These are phyloP conservation scores for Xylariaceae sp. DNA, from an alignment of 2,329 filamentous ascomycete species.

Conservation along the genomic window DNA sequence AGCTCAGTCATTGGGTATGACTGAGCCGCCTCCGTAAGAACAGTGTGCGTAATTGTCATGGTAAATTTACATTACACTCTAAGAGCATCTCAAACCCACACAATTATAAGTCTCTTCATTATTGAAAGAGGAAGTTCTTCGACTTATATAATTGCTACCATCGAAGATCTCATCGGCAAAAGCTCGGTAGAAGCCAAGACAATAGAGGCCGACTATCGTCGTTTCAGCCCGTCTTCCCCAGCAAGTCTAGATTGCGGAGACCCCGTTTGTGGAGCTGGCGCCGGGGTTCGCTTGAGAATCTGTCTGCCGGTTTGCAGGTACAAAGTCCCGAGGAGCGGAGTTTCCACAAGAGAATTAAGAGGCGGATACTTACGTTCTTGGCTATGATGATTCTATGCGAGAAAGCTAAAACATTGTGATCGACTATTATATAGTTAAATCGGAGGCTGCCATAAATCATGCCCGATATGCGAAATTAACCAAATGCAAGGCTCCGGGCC, in stretches of 20 bases:
- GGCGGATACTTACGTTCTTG: too few species aligned
- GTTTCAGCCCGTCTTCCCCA: slow-evolving; percentile 19
- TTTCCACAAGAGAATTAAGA: too few species aligned
- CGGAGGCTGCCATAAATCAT: too few species aligned
- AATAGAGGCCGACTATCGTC: too few species aligned
- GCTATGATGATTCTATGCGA: too few species aligned
- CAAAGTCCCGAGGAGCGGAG: too few species aligned
- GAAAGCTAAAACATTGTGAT: too few species aligned
- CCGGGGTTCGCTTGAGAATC: too few species aligned
- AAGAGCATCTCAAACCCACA: not conserved
- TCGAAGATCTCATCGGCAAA: slow-evolving; percentile 11
- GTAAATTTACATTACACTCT: slow-evolving; percentile 16
- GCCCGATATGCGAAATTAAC: too few species aligned
- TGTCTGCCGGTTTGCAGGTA: too few species aligned
- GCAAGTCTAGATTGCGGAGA: slow-evolving; percentile 11
- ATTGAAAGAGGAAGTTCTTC: not conserved
- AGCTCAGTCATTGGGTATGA: slow-evolving; percentile 35
- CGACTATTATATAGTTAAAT: too few species aligned
- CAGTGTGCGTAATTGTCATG: slow-evolving; percentile 32
- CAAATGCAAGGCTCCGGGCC: too few species aligned
- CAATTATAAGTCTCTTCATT: not conserved
- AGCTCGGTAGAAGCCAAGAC: slow-evolving; percentile 4
- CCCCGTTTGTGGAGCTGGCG: slow-evolving; percentile 10
- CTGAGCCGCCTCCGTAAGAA: slow-evolving; percentile 22
- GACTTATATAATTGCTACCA: slow-evolving; percentile 13